Conservation (phyloP, 75 land plant species). For the Sequoia sempervirens region DNA sequence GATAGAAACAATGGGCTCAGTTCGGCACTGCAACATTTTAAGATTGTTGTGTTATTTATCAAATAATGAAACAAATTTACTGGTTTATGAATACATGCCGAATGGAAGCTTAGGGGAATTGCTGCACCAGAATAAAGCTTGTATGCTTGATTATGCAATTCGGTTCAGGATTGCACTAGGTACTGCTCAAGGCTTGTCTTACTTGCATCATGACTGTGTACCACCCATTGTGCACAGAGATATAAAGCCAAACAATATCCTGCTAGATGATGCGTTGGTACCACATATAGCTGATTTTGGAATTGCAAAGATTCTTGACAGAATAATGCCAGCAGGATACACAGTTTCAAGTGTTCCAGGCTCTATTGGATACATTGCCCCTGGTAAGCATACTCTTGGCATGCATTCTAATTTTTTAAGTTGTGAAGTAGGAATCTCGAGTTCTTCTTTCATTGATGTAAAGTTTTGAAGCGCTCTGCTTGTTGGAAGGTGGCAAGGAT, state of each 20-base stretch:
- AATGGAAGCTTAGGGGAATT: constrained; percentile 39
- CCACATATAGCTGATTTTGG: constrained; percentile 23
- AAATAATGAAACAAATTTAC: constrained; percentile 22
- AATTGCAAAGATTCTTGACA: constrained; percentile 20
- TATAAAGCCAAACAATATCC: constrained; percentile 25
- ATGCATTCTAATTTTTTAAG: not conserved
- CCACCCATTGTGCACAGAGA: constrained; percentile 24
- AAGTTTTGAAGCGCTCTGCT: not conserved
- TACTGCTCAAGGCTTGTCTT: constrained; percentile 25
- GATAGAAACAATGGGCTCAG: constrained; percentile 27
- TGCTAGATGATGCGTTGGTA: constrained; percentile 18
- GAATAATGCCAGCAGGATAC: not conserved
- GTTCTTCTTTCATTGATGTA: not conserved
- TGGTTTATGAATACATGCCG: constrained; percentile 43
- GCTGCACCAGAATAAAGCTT: constrained; percentile 18
- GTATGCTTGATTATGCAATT: constrained; percentile 13
- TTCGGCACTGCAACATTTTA: constrained; percentile 32
- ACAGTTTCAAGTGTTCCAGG: constrained; percentile 13
- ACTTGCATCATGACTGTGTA: constrained; percentile 30
- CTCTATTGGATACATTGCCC: constrained; percentile 31
- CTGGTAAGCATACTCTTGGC: constrained; percentile 17
- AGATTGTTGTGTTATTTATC: constrained; percentile 32
- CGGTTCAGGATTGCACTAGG: constrained; percentile 23
- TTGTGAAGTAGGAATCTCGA: not conserved
- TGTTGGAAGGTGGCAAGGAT: not conserved